Conservation (phyloP, 192 early-diverging fungal genomes). For the Spizellomyces sp. region DNA sequence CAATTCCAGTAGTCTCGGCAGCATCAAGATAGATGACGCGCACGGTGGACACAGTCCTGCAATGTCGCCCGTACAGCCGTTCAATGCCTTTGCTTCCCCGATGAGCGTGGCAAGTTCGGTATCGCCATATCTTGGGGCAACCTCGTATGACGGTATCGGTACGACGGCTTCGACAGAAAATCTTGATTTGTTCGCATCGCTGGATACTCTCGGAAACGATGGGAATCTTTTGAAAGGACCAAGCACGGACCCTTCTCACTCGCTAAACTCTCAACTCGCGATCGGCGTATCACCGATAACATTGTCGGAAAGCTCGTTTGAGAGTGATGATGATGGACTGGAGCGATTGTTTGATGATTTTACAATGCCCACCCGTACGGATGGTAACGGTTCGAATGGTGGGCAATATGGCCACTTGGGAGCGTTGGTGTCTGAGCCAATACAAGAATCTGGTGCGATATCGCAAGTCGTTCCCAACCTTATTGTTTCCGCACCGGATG, state of each 20-base stretch:
- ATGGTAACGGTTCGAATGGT: not conserved
- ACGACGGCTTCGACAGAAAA: too few relatives aligned
- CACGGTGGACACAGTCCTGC: too few relatives aligned
- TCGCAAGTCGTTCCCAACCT: conserved; percentile 17
- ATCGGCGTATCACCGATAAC: conserved; percentile 11
- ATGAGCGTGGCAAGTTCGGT: conserved; percentile 15
- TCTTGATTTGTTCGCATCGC: conserved; percentile 14
- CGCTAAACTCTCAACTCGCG: not conserved
- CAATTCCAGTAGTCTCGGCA: too few relatives aligned
- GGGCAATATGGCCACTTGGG: not conserved
- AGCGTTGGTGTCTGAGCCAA: not conserved
- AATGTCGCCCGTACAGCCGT: too few relatives aligned
- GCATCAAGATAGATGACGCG: too few relatives aligned
- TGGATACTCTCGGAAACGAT: conserved; percentile 7
- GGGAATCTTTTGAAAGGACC: not conserved
- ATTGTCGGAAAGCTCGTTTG: not conserved
- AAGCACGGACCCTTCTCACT: not conserved
- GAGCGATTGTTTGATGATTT: conserved; percentile 21
- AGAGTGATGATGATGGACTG: conserved; percentile 4
- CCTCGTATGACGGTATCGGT: too few relatives aligned
- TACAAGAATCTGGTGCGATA: not conserved
- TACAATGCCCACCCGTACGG: not conserved
- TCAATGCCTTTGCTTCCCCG: not conserved
- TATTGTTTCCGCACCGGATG: conserved; percentile 12
- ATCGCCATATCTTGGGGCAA: conserved; percentile 9